Base-by-base conservation (phyloP, 441 rosid genomes). In the Erodium texanum region DNA sequence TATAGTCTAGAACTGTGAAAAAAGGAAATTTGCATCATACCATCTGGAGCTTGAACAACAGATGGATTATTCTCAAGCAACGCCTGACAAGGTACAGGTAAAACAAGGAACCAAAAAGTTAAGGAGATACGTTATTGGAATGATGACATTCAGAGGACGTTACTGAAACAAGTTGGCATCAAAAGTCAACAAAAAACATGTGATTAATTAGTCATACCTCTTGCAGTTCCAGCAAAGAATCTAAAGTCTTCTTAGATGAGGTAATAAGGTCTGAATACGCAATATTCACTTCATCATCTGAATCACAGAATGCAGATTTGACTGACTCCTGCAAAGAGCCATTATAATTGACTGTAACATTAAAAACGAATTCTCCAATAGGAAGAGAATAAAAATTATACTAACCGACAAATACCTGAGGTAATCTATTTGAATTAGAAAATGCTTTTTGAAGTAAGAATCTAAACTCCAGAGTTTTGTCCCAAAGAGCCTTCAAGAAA, bases 361-460 rank as follows among this genome's bases (percentile, higher is more conserved):
- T 38, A 24, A 54, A 24, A 52, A 9, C 43, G 27, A 19, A 22
- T 20, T 20, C 62, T 56, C 14, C 24, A 20, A 50, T 16, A 24
- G 23, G 18, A 41, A 61, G 24, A 12, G 8, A 34, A 8, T 3
- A 29, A 36, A 29, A 24, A 52, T 18, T 20, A 36, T 2, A 23
- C 36, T 16, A 41, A 54, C n/a, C 11, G 7, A 66, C 11, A 43
- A 34, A 27, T 67, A 89, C 99, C 91, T 59, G 86, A 7, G 98
- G 98, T 69, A 94, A 73, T 74, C 83, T 86, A 78, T 94, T 94
- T 66, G 97, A 87, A 74, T 73, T 79, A 66, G 87, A 81, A 81
- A 88, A 92, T 68, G 92, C 71, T 78, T 92, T 92, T 80, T 92
- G 97, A 77, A 94, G 92, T 78, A 89, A 83, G 81, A 92, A 86